A percentile compares a stretch with the other conserved stretches of the same genome.
Conservation (phyloP, 176 grass and related monocot genomes). For the Puccinellia tenuiflora region DNA sequence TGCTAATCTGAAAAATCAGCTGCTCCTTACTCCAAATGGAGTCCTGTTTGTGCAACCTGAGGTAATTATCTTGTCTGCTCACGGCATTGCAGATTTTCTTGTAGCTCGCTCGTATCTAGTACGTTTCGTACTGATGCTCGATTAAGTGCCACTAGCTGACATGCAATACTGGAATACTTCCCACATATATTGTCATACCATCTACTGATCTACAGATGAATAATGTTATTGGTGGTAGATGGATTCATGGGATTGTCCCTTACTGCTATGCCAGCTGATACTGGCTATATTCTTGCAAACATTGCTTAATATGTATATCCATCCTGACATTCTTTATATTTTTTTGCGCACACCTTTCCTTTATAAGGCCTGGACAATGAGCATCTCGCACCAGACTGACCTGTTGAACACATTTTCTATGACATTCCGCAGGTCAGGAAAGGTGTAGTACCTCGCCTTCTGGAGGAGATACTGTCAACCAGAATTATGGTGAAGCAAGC, state of each 20-base stretch:
- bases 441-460: constrained; percentile 77
- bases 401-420: constrained; percentile 26
- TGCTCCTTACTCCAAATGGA: constrained; percentile 79
- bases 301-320: constrained; percentile 9
- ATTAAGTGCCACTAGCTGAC: background rate
- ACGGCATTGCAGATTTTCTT: background rate
- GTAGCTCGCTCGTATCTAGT: background rate
- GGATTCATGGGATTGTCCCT: background rate
- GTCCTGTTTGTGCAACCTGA: constrained; percentile 78
- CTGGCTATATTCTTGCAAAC: constrained; percentile 17
- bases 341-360: background rate
- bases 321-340: background rate
- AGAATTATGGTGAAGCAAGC: constrained; percentile 94
- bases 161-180: background rate
- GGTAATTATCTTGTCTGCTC: constrained; percentile 41
- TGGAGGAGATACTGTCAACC: constrained; percentile 90
- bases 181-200: background rate
- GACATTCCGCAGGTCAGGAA: constrained; percentile 66
- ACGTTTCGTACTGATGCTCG: background rate
- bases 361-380: background rate
- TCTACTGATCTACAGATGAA: background rate
- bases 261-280: constrained; percentile 7
- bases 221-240: background rate
- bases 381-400: background rate
- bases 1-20: constrained; percentile 54